Evolutionary conservation across 768 basidiomycete species (phyloP).

Genomic region (Lyophyllum shimeji): DNA sequence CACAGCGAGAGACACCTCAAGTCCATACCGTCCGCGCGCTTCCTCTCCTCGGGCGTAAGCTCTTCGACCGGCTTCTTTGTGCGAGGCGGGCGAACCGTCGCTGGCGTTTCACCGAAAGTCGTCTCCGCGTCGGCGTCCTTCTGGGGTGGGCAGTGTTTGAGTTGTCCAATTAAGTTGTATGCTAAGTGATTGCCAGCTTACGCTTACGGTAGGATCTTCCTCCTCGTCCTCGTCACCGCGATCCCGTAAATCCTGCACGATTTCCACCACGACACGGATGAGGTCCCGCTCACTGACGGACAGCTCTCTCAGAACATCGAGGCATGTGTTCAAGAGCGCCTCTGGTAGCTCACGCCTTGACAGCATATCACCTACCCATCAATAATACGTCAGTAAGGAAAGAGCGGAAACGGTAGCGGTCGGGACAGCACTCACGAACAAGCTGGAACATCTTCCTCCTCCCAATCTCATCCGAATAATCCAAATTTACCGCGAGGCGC

Average conservation of each 20-base stretch:
- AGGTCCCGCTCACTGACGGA: slow-evolving; percentile 78
- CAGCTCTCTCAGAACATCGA: slow-evolving; percentile 79
- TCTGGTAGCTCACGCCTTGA: slow-evolving; percentile 69
- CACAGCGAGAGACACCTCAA: slow-evolving; percentile 74
- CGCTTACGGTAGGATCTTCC: slow-evolving; percentile 28
- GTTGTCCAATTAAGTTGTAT: not conserved
- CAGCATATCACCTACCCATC: slow-evolving; percentile 72
- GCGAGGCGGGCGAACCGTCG: slow-evolving; percentile 20
- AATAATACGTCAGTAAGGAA: not conserved
- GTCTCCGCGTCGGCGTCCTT: slow-evolving; percentile 23
- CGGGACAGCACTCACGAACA: slow-evolving; percentile 56
- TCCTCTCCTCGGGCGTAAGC: slow-evolving; percentile 60
- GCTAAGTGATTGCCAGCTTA: no score
- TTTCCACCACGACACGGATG: slow-evolving; percentile 86
- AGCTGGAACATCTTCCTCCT: slow-evolving; percentile 84
- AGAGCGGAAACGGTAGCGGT: not conserved
- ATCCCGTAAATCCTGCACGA: slow-evolving; percentile 78
- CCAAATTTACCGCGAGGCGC: slow-evolving; percentile 72
- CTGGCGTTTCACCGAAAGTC: slow-evolving; percentile 27
- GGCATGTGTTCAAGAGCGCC: slow-evolving; percentile 64
- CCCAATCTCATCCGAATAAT: slow-evolving; percentile 93
- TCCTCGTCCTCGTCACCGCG: slow-evolving; percentile 40
- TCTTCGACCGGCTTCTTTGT: slow-evolving; percentile 34
- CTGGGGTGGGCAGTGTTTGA: slow-evolving; percentile 6
- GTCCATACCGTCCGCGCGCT: slow-evolving; percentile 61